Conservation (phyloP, 306 rosid genomes). For the Lupinus albus region DNA sequence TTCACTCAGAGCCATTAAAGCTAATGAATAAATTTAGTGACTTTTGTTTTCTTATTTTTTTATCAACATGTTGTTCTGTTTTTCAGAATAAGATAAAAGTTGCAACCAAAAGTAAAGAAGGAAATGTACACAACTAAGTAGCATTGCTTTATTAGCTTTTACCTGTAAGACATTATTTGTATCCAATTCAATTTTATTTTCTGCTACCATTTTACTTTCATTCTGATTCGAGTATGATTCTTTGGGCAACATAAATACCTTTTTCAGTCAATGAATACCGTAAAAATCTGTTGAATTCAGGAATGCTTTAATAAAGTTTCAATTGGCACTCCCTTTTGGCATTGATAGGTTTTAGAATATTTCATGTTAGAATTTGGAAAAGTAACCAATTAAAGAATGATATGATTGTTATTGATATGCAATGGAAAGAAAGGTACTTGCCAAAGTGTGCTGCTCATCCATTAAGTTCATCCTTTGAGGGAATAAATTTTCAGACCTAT, state of each 20-base stretch:
- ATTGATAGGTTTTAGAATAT: conserved; percentile 36
- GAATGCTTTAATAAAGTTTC: conserved; percentile 45
- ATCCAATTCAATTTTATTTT: conserved; percentile 37
- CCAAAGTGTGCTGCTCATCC: conserved; percentile 36
- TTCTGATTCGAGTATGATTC: conserved; percentile 46
- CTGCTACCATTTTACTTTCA: conserved; percentile 39
- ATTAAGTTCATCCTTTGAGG: conserved; percentile 37
- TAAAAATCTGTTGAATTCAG: conserved; percentile 36
- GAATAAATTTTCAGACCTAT: conserved; percentile 38
- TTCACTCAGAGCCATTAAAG: conserved; percentile 44
- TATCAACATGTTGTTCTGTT: background rate
- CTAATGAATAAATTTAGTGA: conserved; percentile 19
- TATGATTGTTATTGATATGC: conserved; percentile 30
- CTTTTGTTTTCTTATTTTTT: too few species aligned
- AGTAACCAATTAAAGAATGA: conserved; percentile 35
- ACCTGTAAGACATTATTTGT: conserved; percentile 48
- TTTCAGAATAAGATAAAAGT: conserved; percentile 44
- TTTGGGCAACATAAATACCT: conserved; percentile 36
- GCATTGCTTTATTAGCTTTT: conserved; percentile 49
- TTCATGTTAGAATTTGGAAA: conserved; percentile 39
- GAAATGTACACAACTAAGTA: conserved; percentile 40
- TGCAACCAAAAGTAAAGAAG: conserved; percentile 38
- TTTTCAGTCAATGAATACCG: conserved; percentile 34
- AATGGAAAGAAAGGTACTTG: conserved; percentile 42
- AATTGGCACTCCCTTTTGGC: conserved; percentile 7